A percentile compares a stretch with the other conserved stretches of the same genome.
Evolutionary conservation across 106 monocot species (phyloP).

Genomic region (Phalaenopsis equestris): DNA sequence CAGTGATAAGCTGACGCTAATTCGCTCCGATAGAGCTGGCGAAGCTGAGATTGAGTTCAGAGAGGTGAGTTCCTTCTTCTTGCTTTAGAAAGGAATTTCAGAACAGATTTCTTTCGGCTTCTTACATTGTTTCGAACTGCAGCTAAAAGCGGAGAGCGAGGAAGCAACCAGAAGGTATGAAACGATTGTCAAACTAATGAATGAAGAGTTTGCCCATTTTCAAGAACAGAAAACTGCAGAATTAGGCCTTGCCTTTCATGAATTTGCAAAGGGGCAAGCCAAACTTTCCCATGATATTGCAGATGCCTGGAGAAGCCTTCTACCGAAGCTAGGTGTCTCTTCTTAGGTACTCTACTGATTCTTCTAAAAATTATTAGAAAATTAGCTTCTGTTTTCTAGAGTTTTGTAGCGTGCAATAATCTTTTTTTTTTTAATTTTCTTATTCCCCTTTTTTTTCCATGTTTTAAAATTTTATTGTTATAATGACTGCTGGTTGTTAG

Average conservation of each 20-base stretch:
- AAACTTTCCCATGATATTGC: slow-evolving; percentile 86
- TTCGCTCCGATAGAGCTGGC: slow-evolving; percentile 68
- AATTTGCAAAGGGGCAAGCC: slow-evolving; percentile 91
- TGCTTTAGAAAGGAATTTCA: background rate
- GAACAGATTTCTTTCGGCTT: background rate
- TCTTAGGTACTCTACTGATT: slow-evolving; percentile 3
- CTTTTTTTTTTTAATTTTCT: too few species aligned
- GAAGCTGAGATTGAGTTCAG: slow-evolving; percentile 84
- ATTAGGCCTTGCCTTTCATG: slow-evolving; percentile 80
- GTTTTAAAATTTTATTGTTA: too few species aligned
- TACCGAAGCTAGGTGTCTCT: slow-evolving; percentile 82
- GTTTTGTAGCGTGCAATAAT: background rate
- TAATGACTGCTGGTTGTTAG: too few species aligned
- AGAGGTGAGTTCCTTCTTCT: slow-evolving; percentile 42
- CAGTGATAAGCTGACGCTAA: slow-evolving; percentile 82
- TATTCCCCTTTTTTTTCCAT: too few species aligned
- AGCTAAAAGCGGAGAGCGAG: slow-evolving; percentile 92
- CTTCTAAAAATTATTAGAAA: background rate
- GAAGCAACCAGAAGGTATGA: slow-evolving; percentile 77
- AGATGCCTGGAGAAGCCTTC: slow-evolving; percentile 76
- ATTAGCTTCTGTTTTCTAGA: background rate
- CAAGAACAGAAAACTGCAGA: slow-evolving; percentile 95
- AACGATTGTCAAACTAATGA: slow-evolving; percentile 66
- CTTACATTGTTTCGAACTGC: slow-evolving; percentile 6
- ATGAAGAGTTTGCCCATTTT: slow-evolving; percentile 71